Conservation (phyloP, 441 rosid species). For the Kokia cookei region DNA sequence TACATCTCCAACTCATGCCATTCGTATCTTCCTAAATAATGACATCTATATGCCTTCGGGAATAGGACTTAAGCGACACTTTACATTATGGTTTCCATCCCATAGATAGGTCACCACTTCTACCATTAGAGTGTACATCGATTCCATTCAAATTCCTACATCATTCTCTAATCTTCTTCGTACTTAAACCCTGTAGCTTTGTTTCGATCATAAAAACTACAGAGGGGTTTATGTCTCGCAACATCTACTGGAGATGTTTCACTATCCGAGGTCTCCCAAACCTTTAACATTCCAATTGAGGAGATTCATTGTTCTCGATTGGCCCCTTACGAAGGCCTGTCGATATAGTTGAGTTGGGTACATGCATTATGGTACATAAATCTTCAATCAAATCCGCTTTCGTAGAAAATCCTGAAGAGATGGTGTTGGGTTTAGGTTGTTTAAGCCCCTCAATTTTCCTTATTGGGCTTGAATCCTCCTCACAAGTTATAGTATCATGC, state of each 20-base stretch:
- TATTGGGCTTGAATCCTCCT: no score
- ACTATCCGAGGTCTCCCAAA: neutral
- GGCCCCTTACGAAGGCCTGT: neutral
- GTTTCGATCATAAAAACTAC: neutral
- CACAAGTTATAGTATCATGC: no score
- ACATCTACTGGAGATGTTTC: neutral
- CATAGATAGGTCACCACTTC: neutral
- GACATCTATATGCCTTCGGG: neutral
- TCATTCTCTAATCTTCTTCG: neutral
- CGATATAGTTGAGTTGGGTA: no score
- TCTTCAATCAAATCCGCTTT: no score
- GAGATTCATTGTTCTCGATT: neutral
- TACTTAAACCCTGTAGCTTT: neutral
- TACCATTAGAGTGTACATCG: neutral
- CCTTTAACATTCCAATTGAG: neutral
- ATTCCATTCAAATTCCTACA: neutral
- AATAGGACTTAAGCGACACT: neutral
- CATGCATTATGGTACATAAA: fast-evolving
- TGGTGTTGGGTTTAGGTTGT: no score
- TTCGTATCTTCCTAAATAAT: neutral
- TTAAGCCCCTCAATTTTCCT: no score
- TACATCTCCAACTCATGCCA: neutral
- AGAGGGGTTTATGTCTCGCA: neutral
- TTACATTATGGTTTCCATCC: neutral
- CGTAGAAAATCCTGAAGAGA: no score